phyloP scores from a whole-genome alignment of 805 yeast genomes.

The Nakazawaea holstii region DNA sequence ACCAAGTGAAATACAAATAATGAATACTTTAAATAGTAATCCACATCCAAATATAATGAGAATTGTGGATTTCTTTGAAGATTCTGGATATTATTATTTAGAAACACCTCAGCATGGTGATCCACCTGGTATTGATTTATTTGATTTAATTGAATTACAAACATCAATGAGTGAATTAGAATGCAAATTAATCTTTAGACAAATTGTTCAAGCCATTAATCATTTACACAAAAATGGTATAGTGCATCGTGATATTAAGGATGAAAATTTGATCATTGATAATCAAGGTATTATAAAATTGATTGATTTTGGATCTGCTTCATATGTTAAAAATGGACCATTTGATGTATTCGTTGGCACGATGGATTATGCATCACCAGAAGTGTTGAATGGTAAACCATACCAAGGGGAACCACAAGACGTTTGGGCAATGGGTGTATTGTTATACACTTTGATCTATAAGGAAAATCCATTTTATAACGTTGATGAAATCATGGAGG shows the following conservation, averaged over 20 bases:
- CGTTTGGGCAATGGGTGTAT: conserved; percentile 93
- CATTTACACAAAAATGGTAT: conserved; percentile 84
- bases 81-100: conserved; percentile 79
- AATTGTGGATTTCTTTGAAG: conserved; percentile 89
- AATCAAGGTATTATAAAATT: conserved; percentile 73
- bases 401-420: conserved; percentile 95
- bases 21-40: conserved; percentile 69
- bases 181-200: conserved; percentile 72
- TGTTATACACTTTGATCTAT: conserved; percentile 82
- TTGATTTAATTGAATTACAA: conserved; percentile 85
- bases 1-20: conserved; percentile 92
- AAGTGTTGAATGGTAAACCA: conserved; percentile 81
- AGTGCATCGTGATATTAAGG: conserved; percentile 92
- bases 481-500: conserved; percentile 93
- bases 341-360: conserved; percentile 98
- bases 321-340: conserved; percentile 85
- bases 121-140: conserved; percentile 88
- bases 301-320: conserved; percentile 95
- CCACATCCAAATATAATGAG: conserved; percentile 88
- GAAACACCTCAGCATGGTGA: conserved; percentile 89
- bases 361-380: conserved; percentile 96
- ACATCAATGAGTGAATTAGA: conserved; percentile 77
- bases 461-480: conserved; percentile 95
- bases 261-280: conserved; percentile 88
- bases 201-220: conserved; percentile 69